These are phyloP conservation scores for Colletotrichum sp. DNA, from an alignment of 2,329 filamentous ascomycete species.

Conservation along the genomic window DNA sequence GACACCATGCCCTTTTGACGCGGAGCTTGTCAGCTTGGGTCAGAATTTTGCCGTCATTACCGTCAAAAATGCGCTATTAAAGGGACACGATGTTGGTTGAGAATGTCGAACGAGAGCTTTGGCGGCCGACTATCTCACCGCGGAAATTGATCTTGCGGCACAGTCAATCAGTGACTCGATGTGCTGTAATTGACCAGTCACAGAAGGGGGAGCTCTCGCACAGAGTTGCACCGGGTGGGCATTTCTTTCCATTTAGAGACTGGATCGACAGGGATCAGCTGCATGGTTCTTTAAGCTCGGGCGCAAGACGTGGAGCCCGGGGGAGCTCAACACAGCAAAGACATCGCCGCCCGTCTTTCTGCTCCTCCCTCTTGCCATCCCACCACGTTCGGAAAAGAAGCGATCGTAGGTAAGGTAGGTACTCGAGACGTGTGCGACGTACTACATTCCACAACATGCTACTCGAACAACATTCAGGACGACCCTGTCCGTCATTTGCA, in stretches of 20 bases:
- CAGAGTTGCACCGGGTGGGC: not conserved
- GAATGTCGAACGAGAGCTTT: not conserved
- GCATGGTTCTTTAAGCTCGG: not conserved
- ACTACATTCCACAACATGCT: not conserved
- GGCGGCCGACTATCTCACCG: not conserved
- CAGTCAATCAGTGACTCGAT: not conserved
- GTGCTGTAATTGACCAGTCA: not conserved
- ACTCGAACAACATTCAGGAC: not conserved
- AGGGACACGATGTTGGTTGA: not conserved
- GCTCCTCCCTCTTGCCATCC: not conserved
- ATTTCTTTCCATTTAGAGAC: not conserved
- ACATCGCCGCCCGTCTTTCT: not conserved
- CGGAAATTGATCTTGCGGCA: conserved; percentile 13
- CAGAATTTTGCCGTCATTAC: not conserved
- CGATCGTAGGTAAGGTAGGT: not conserved
- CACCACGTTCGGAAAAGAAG: not conserved
- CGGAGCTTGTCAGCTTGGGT: not conserved
- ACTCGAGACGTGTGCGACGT: not conserved
- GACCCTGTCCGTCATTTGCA: not conserved
- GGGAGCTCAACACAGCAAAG: not conserved
- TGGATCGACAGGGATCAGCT: not conserved
- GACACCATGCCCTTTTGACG: not conserved
- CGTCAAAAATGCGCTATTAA: not conserved
- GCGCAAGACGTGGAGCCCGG: not conserved
- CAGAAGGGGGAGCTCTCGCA: not conserved